These are phyloP conservation scores for Rhododendron ferrugineum DNA, from an alignment of 148 eudicot genomes.

Conservation along the genomic window DNA sequence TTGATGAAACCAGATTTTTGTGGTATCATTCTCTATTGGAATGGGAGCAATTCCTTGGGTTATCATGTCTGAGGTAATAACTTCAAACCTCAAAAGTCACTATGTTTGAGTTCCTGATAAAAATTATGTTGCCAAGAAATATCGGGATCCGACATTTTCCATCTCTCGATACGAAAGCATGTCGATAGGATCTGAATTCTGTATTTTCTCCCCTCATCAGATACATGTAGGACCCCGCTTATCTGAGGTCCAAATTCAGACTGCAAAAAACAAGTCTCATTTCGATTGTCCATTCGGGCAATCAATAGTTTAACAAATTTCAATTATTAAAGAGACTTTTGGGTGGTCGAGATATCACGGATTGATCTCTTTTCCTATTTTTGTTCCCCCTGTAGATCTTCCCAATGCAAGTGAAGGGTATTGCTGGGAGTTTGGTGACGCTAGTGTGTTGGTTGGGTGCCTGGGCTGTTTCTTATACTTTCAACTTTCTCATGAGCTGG, in stretches of 20 bases:
- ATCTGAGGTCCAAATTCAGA: background rate
- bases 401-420: constrained; percentile 74
- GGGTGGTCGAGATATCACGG: background rate
- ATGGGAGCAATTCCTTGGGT: constrained; percentile 92
- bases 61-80: constrained; percentile 89
- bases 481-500: constrained; percentile 85
- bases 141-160: background rate
- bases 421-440: constrained; percentile 77
- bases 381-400: constrained; percentile 39
- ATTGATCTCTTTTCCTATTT: background rate
- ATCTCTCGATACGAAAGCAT: background rate
- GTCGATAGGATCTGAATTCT: background rate
- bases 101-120: background rate
- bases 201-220: background rate
- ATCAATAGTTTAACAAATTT: background rate
- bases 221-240: background rate
- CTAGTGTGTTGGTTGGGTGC: constrained; percentile 83
- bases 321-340: no score
- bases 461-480: constrained; percentile 77
- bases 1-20: constrained; percentile 37
- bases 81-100: background rate
- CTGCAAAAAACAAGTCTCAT: background rate
- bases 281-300: background rate
- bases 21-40: constrained; percentile 65
- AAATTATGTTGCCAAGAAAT: background rate